Evolutionary conservation across 2,329 filamentous ascomycete genomes (phyloP).

Genomic region (Fusarium torreyae): DNA sequence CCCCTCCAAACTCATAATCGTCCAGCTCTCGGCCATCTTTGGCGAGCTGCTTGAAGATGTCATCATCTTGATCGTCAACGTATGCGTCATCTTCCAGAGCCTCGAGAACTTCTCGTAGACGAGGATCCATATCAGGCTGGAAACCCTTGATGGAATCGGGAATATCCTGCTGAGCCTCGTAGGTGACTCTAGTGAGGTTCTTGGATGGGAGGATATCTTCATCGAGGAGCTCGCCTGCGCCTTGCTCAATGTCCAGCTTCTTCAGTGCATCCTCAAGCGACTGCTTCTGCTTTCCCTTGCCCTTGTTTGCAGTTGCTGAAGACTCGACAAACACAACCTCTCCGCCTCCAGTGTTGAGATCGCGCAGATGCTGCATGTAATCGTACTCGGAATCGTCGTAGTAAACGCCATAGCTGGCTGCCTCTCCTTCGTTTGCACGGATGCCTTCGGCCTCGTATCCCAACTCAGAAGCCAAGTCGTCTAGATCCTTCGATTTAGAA

Average conservation of each 20-base stretch:
- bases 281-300: constrained; percentile 81
- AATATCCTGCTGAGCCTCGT: constrained; percentile 93
- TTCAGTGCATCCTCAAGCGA: constrained; percentile 87
- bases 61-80: constrained; percentile 89
- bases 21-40: constrained; percentile 80
- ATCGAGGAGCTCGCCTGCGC: constrained; percentile 73
- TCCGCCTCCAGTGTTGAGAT: constrained; percentile 81
- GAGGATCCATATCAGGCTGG: constrained; percentile 97
- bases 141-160: constrained; percentile 94
- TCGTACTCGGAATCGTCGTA: constrained; percentile 97
- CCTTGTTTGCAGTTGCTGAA: constrained; percentile 73
- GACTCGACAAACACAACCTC: constrained; percentile 88
- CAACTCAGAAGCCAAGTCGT: constrained; percentile 83
- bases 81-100: constrained; percentile 96
- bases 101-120: constrained; percentile 90
- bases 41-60: constrained; percentile 83
- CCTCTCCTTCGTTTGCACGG: constrained; percentile 94
- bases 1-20: constrained; percentile 83
- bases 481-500: constrained; percentile 74
- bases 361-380: constrained; percentile 99
- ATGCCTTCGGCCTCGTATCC: constrained; percentile 76
- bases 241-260: constrained; percentile 70
- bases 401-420: constrained; percentile 93
- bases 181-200: constrained; percentile 82
- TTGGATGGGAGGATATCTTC: constrained; percentile 84